phyloP scores from a whole-genome alignment of 2,329 filamentous ascomycete species.

The Geosmithia putterillii region DNA sequence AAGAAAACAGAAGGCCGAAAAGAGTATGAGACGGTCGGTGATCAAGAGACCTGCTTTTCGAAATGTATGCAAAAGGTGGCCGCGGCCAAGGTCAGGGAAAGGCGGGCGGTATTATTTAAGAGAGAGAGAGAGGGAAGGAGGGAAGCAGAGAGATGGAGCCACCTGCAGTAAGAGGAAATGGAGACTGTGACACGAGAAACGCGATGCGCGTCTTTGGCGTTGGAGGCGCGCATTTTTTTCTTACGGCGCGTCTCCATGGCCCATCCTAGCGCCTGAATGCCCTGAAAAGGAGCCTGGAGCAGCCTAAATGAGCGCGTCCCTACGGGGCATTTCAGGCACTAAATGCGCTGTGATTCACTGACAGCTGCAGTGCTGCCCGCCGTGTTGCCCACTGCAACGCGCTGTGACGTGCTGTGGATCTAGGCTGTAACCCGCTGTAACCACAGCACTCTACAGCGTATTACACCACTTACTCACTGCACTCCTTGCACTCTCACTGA shows the following conservation, averaged over 20 bases:
- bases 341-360: no score
- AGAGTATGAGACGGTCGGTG: neutral
- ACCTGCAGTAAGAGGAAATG: no score
- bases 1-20: neutral
- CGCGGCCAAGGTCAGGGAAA: neutral
- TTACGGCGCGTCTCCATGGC: no score
- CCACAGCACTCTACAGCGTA: neutral
- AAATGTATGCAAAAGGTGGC: neutral
- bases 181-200: neutral
- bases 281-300: neutral
- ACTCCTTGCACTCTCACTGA: neutral
- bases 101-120: neutral
- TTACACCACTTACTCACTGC: no score
- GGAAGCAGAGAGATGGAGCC: no score
- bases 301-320: neutral
- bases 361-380: no score
- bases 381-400: no score
- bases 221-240: no score
- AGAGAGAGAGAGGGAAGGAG: neutral
- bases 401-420: no score
- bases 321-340: neutral
- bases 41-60: neutral
- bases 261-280: neutral
- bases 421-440: neutral
- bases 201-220: constrained; percentile 8